A percentile compares a stretch with the other conserved stretches of the same genome.
phyloP scores from a whole-genome alignment of 2,329 filamentous ascomycete species.

The Tolypocladium ophioglossoides region DNA sequence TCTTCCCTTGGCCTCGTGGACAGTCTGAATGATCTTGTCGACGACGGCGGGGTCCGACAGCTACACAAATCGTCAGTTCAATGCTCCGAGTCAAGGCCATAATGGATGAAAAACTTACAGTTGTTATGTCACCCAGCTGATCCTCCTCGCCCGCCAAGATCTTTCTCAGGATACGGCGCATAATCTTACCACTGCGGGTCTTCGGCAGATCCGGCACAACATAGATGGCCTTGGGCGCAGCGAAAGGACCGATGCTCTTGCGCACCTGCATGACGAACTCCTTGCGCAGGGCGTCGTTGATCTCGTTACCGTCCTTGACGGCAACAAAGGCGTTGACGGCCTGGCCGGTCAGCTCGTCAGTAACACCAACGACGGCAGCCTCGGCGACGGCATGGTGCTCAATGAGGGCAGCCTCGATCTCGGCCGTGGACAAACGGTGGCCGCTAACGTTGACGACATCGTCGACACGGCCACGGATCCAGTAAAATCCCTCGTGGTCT shows the following conservation, averaged over 20 bases:
- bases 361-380: conserved; percentile 86
- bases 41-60: conserved; percentile 86
- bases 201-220: conserved; percentile 92
- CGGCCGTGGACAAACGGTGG: conserved; percentile 89
- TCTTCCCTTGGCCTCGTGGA: conserved; percentile 53
- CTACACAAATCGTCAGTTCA: conserved; percentile 29
- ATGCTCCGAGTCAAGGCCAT: not conserved
- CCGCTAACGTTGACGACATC: conserved; percentile 98
- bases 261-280: conserved; percentile 90
- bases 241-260: conserved; percentile 95
- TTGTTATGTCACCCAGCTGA: conserved; percentile 85
- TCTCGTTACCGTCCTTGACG: conserved; percentile 74
- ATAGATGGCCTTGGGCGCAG: conserved; percentile 86
- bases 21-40: conserved; percentile 74
- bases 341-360: conserved; percentile 91
- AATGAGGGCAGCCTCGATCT: conserved; percentile 94
- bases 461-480: conserved; percentile 97
- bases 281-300: conserved; percentile 74
- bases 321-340: conserved; percentile 95
- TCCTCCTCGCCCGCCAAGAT: conserved; percentile 96
- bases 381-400: conserved; percentile 87
- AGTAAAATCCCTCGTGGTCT: conserved; percentile 98
- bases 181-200: conserved; percentile 97
- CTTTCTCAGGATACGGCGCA: conserved; percentile 94
- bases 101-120: conserved; percentile 46